These are phyloP conservation scores for Anisodus tanguticus DNA, from an alignment of 257 asterid species.

Conservation along the genomic window DNA sequence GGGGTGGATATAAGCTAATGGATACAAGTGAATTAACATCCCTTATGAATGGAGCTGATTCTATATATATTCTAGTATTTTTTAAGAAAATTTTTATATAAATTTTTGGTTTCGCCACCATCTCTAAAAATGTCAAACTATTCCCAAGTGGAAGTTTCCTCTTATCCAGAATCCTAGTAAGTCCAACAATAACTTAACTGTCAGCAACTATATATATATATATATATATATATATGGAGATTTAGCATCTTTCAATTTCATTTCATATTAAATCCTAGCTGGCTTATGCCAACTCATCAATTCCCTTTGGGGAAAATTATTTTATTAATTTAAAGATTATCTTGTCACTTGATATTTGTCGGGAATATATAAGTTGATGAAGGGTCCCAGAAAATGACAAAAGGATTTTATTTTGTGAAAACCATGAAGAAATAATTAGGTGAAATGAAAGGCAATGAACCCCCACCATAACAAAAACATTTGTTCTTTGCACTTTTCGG, in stretches of 20 bases:
- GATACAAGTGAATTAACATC: no score
- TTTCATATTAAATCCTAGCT: slow-evolving; percentile 20
- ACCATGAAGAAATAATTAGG: background rate
- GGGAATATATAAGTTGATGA: background rate
- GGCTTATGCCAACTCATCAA: background rate
- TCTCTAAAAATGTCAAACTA: no score
- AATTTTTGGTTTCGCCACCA: no score
- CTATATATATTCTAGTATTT: no score
- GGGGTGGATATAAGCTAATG: no score
- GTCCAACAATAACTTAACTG: slow-evolving; percentile 29
- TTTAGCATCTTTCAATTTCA: slow-evolving; percentile 4
- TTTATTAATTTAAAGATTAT: background rate
- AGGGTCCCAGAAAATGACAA: slow-evolving; percentile 19
- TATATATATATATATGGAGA: no score
- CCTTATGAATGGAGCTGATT: no score
- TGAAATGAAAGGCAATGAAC: background rate
- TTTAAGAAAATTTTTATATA: no score
- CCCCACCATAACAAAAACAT: background rate
- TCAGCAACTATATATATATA: slow-evolving; percentile 27
- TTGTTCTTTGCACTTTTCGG: background rate
- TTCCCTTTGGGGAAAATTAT: background rate
- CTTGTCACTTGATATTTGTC: slow-evolving; percentile 17
- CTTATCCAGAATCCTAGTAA: background rate
- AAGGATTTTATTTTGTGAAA: slow-evolving; percentile 23
- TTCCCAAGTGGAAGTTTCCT: background rate